phyloP scores from a whole-genome alignment of 2,329 filamentous ascomycete genomes.

The Alternaria ethzedia region DNA sequence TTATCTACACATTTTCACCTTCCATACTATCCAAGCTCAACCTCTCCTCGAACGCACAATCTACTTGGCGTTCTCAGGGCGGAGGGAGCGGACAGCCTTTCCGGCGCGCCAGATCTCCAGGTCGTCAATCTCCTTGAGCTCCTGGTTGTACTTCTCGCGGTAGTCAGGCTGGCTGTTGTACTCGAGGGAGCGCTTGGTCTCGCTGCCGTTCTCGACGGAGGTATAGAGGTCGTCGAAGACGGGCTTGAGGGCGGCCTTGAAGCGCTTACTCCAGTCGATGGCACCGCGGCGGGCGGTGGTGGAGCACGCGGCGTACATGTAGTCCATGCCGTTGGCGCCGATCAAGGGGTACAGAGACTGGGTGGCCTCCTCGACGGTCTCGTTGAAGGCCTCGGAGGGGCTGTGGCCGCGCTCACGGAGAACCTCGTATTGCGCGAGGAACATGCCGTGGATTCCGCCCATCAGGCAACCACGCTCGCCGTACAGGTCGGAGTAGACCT shows the following conservation, averaged over 20 bases:
- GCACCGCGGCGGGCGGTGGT: slow-evolving; percentile 97
- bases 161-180: slow-evolving; percentile 97
- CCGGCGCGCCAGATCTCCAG: slow-evolving; percentile 99
- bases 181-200: slow-evolving; percentile 95
- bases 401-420: slow-evolving; percentile 98
- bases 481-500: slow-evolving; percentile 99
- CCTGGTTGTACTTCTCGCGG: slow-evolving; percentile 94
- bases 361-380: slow-evolving; percentile 99
- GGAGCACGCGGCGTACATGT: slow-evolving; percentile 99
- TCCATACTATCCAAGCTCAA: background rate
- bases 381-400: slow-evolving; percentile 99
- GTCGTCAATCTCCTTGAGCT: slow-evolving; percentile 98
- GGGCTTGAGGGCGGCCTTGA: slow-evolving; percentile 98
- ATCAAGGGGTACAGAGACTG: slow-evolving; percentile 98
- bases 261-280: slow-evolving; percentile 96
- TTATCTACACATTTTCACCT: slow-evolving; percentile 31
- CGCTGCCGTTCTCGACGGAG: slow-evolving; percentile 85
- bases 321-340: slow-evolving; percentile 98
- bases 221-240: slow-evolving; percentile 98
- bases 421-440: slow-evolving; percentile 99
- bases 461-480: slow-evolving; percentile 99
- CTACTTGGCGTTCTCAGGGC: slow-evolving; percentile 49
- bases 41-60: slow-evolving; percentile 4
- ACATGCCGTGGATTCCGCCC: slow-evolving; percentile 99
- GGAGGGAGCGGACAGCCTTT: slow-evolving; percentile 80